phyloP scores from a whole-genome alignment of 306 rosid genomes.

The Clitoria ternatea region DNA sequence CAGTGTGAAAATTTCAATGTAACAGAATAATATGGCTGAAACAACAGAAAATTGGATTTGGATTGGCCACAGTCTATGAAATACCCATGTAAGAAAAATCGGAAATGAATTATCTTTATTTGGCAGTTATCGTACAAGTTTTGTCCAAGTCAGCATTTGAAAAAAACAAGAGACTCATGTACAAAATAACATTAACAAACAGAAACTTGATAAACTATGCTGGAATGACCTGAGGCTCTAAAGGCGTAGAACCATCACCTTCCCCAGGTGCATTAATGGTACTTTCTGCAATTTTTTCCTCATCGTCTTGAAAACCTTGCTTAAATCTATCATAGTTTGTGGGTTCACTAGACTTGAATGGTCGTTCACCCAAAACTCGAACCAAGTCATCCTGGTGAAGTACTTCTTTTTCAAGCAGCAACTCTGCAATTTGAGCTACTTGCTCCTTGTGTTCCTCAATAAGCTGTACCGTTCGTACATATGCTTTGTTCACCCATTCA shows the following conservation, averaged over 20 bases:
- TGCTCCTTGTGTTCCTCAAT: conserved; percentile 74
- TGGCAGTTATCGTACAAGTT: conserved; percentile 25
- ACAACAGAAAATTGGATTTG: neutral
- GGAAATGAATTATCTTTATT: conserved; percentile 4
- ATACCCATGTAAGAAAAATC: conserved; percentile 1
- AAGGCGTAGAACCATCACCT: conserved; percentile 50
- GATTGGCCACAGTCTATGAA: neutral
- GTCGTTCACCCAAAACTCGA: conserved; percentile 68
- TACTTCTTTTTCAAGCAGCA: conserved; percentile 93
- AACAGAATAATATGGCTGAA: neutral
- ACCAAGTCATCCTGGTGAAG: conserved; percentile 83
- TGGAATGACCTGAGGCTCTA: conserved; percentile 82
- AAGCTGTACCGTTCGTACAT: conserved; percentile 49
- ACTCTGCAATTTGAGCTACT: conserved; percentile 74
- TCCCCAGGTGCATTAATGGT: conserved; percentile 41
- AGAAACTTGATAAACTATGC: conserved; percentile 25
- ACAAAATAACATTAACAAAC: neutral
- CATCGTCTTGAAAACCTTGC: conserved; percentile 54
- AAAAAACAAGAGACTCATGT: no score
- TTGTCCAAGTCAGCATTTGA: conserved; percentile 16
- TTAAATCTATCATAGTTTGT: conserved; percentile 71
- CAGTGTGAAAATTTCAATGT: conserved; percentile 6
- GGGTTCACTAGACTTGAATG: conserved; percentile 51
- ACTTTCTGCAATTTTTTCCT: conserved; percentile 40
- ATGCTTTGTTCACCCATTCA: conserved; percentile 78